Evolutionary conservation across 805 yeast genomes (phyloP), one percentile per base, ranked within the genome.

Genomic region (Wickerhamomyces subpelliculosus): DNA sequence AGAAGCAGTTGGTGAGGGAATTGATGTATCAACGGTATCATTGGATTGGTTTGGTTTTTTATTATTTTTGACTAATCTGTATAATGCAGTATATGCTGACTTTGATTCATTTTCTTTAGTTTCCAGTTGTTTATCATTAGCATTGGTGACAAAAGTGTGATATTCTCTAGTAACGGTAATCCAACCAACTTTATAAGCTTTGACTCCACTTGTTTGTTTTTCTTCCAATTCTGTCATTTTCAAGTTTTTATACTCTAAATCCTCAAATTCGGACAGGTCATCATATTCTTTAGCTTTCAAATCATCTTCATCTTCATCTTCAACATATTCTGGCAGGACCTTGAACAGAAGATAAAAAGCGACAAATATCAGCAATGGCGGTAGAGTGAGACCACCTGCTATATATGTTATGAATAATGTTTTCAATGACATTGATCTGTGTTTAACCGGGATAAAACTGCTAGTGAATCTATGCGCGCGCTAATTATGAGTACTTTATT

Each of bases 111-210:
- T 34, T 22, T 47, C 49, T 34, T 52, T 50, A 21, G 44, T 42
- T 24, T 51, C 58, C 20, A 42, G 9, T 38, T 51, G 38, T 65
- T 74, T 43, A 58, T 64, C 40, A 65, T 66, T 27, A 65, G 49
- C 47, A 46, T 55, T 36, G 45, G 54, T 30, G 51, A 48, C 48
- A 60, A 72, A 65, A 40, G 70, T 64, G 61, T 82, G 68, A 54
- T 80, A 84, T 46, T 84, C 90, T 43, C 77, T 79, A 0, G 95
- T 84, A n/a, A 89, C 89, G 3, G 82, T 75, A 2, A 87, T 61
- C 95, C 94, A 85, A 8, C 95, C 96, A 10, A 75, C 64, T 53
- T 71, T 75, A 47, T 60, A 71, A 0, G 86, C 72, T 20, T 77
- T 75, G 1, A 82, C 73, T 4, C 93, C 94, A 0, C 74, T 57